Evolutionary conservation across 177 flowering plant genomes (phyloP), one percentile per base, ranked within the genome.

Genomic region (Telopea speciosissima): DNA sequence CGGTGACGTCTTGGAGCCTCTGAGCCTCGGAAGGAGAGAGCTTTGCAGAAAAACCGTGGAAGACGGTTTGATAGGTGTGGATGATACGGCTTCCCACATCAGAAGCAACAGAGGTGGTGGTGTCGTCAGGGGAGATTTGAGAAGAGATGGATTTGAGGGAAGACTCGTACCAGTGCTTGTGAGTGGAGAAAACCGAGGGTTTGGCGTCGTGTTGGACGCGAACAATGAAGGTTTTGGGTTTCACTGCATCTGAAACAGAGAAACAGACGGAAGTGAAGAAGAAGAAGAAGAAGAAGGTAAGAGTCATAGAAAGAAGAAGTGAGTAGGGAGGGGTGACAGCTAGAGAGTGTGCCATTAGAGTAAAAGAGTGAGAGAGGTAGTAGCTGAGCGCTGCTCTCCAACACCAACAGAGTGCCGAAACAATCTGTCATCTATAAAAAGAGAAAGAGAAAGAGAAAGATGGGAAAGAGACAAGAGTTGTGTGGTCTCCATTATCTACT

Each of bases 181-280:
- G 89, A 40, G 93, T 85, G 4, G 97, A 85, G 85, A 90, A 93
- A 26, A 90, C 63, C 5, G 97, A 80, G n/a, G 98, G 98, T 60
- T 91, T 93, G 8, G 85, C 78, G n/a, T 86, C 88, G 61, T 70
- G 84, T 13, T 83, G 79, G 68, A 90, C 90, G 7, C 74, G 78
- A 22, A 91, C 80, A 0, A 93, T 90, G 90, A 75, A 91, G 25
- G 93, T 91, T 49, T 68, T 70, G 1, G 12, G 62, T 19, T 60
- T 16, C 65, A 36, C 42, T 14, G 79, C 71, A 58, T 12, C 19
- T 44, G 68, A 68, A 16, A 65, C 42, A 5, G 49, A 11, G 6
- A 33, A 0, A 49, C 40, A 36, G 40, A 36, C 7, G 7, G 54
- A 5, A 49, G 54, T 5, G 77, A 70, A 58, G 77, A 70, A 58